These are phyloP conservation scores for Centella asiatica DNA, from an alignment of 129 eudicot species.

Conservation along the genomic window DNA sequence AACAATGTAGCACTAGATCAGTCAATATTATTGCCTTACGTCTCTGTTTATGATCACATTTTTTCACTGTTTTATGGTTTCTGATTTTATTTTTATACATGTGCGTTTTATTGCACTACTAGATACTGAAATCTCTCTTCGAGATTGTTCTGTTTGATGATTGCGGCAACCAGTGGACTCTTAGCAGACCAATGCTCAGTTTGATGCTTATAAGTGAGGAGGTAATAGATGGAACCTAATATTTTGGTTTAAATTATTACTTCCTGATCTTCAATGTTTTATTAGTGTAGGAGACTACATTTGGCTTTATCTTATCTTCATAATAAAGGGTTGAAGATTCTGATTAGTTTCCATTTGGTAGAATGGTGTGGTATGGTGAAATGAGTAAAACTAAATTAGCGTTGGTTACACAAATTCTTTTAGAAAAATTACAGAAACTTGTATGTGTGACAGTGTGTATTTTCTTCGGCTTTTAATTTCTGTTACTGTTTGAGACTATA, in stretches of 20 bases:
- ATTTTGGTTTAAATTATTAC: too few relatives aligned
- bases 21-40: neutral
- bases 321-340: neutral
- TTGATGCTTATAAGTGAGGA: conserved; percentile 28
- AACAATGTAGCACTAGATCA: neutral
- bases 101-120: neutral
- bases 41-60: neutral
- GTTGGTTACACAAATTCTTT: too few relatives aligned
- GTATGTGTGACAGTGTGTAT: too few relatives aligned
- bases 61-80: neutral
- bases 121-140: conserved; percentile 32
- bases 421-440: too few relatives aligned
- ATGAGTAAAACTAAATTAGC: too few relatives aligned
- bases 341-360: too few relatives aligned
- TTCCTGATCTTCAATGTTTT: neutral
- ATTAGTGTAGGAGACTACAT: neutral
- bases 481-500: too few relatives aligned
- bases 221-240: conserved; percentile 21
- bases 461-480: too few relatives aligned
- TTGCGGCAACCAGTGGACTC: conserved; percentile 26
- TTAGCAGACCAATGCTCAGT: conserved; percentile 33
- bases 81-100: neutral
- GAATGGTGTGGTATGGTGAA: too few relatives aligned
- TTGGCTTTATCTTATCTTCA: neutral
- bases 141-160: conserved; percentile 31